Evolutionary conservation across 768 basidiomycete species (phyloP), one percentile per base, ranked within the genome.

Genomic region (Termitomyces sp.): DNA sequence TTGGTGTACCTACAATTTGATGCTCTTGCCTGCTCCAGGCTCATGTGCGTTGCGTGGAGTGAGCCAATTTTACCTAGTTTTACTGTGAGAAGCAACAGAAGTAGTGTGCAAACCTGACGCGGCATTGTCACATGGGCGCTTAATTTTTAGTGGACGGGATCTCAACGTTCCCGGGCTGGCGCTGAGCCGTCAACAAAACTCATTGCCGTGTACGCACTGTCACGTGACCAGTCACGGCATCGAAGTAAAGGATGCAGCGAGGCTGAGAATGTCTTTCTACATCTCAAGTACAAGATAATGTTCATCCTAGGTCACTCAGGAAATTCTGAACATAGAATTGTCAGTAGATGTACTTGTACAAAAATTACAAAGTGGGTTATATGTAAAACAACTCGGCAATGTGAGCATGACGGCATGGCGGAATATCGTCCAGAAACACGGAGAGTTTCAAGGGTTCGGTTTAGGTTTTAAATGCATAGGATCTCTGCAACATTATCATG

Each of bases 401-500:
- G 6, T 28, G 10, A 28, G 18, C 10, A 18, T 24, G 4, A 35
- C 33, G 24, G 44, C 2, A n/a, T 18, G 4, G n/a, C 18, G 26
- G 36, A 38, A 40, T 38, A 36, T 5, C 36, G 36, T 47, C 28
- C 33, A 14, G 33, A 26, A 36, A 51, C 30, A 50, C 22, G 46
- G 35, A 9, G 4, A 18, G 47, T 32, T 32, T 48, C 28, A 48
- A 4, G 36, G 32, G 16, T 32, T 40, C 14, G 5, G 6, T 18
- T 26, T 6, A 20, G 18, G 3, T 13, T 16, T 58, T 26, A 64
- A 28, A 63, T 22, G 12, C 46, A 40, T n/a, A 72, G 58, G 3
- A 72, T 64, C 47, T 65, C 60, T 12, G 65, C 64, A 20, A 72
- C 69, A 0, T 68, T 66, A 3, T 69, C 67, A 38, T 72, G 66